These are phyloP conservation scores for Backusella luteola DNA, from an alignment of 192 early-diverging fungal species.

Conservation along the genomic window DNA sequence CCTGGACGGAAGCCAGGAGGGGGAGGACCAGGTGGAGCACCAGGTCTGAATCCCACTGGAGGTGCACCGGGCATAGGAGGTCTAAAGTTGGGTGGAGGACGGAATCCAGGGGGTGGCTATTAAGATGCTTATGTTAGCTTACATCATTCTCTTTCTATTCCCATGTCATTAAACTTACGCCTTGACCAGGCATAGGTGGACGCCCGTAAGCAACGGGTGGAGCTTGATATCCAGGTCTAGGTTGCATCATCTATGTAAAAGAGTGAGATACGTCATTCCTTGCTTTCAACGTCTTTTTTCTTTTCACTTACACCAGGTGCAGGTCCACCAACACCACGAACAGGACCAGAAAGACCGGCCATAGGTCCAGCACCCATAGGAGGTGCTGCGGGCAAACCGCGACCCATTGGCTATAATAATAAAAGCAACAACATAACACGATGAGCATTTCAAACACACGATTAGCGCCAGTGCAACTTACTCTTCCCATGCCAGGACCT, in stretches of 20 bases:
- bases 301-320: conserved; percentile 55
- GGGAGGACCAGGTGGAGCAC: conserved; percentile 47
- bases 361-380: conserved; percentile 42
- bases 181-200: conserved; percentile 61
- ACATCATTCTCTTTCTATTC: background rate
- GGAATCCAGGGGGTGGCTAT: conserved; percentile 61
- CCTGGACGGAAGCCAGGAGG: conserved; percentile 52
- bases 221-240: conserved; percentile 65
- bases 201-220: conserved; percentile 77
- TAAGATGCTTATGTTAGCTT: conserved; percentile 47
- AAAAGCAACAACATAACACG: background rate
- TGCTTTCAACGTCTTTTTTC: background rate
- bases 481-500: conserved; percentile 73
- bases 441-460: background rate
- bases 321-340: conserved; percentile 96
- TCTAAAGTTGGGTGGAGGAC: conserved; percentile 57
- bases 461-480: conserved; percentile 12
- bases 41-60: conserved; percentile 62
- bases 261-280: background rate
- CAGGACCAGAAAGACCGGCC: conserved; percentile 79
- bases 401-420: conserved; percentile 67
- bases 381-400: conserved; percentile 50
- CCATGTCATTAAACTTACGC: conserved; percentile 33
- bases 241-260: conserved; percentile 72
- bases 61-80: conserved; percentile 53